Evolutionary conservation across 306 rosid species (phyloP).

Genomic region (Prinsepia uniflora): DNA sequence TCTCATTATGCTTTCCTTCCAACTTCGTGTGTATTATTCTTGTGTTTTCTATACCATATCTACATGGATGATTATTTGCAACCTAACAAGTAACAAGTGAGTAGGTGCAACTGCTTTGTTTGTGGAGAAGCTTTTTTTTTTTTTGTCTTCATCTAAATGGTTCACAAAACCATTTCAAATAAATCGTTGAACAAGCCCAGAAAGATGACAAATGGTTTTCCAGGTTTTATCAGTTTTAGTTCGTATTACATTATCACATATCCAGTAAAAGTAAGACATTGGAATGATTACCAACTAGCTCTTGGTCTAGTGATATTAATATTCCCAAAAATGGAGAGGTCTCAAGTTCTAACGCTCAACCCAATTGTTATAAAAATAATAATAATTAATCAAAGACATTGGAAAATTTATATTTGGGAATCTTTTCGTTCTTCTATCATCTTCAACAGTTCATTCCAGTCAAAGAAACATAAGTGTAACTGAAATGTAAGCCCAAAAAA

Average conservation of each 20-base stretch:
- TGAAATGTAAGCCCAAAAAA: not conserved
- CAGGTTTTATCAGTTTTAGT: not conserved
- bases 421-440: not conserved
- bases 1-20: not conserved
- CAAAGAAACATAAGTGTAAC: not conserved
- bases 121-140: not conserved
- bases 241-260: not conserved
- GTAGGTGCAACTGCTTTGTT: slow-evolving; percentile 2
- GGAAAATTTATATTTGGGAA: too few species aligned
- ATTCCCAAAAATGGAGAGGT: too few species aligned
- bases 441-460: not conserved
- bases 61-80: not conserved
- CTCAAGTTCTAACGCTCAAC: too few species aligned
- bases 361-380: too few species aligned
- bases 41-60: not conserved
- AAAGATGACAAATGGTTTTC: not conserved
- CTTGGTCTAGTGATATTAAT: too few species aligned
- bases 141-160: not conserved
- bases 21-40: too few species aligned
- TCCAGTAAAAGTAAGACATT: slow-evolving; percentile 1
- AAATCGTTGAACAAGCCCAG: not conserved
- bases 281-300: not conserved
- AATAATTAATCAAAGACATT: too few species aligned
- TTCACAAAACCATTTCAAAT: not conserved
- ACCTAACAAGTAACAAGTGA: not conserved